A percentile compares a stretch with the other conserved stretches of the same genome.
These are phyloP conservation scores for Clavispora vitiphila DNA, from an alignment of 805 yeast genomes.

Conservation along the genomic window DNA sequence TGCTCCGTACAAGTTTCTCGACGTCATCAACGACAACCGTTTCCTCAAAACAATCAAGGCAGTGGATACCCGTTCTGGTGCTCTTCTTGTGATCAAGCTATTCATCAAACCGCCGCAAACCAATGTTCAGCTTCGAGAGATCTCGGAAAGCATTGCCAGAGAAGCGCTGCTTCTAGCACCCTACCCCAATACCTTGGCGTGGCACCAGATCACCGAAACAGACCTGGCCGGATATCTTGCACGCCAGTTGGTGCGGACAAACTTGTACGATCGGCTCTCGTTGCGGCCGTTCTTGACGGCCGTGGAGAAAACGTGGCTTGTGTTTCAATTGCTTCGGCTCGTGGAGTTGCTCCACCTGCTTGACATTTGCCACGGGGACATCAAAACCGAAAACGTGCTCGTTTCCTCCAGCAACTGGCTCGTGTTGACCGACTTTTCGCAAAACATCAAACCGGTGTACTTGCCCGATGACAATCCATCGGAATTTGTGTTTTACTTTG, in stretches of 20 bases:
- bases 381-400: slow-evolving; percentile 83
- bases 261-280: slow-evolving; percentile 81
- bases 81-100: slow-evolving; percentile 66
- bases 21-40: slow-evolving; percentile 72
- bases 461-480: slow-evolving; percentile 93
- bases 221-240: slow-evolving; percentile 88
- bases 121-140: slow-evolving; percentile 20
- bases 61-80: slow-evolving; percentile 59
- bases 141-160: slow-evolving; percentile 25
- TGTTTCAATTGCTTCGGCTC: slow-evolving; percentile 70
- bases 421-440: slow-evolving; percentile 75
- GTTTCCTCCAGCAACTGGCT: slow-evolving; percentile 90
- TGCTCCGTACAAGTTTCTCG: slow-evolving; percentile 67
- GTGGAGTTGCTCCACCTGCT: slow-evolving; percentile 57
- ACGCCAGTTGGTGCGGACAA: slow-evolving; percentile 73
- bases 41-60: slow-evolving; percentile 85
- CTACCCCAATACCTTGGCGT: slow-evolving; percentile 62
- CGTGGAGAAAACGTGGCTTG: slow-evolving; percentile 79
- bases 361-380: slow-evolving; percentile 78
- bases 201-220: slow-evolving; percentile 71
- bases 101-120: slow-evolving; percentile 65
- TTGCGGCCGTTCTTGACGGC: slow-evolving; percentile 82
- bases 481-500: slow-evolving; percentile 86
- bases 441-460: slow-evolving; percentile 68
- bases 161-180: slow-evolving; percentile 37